phyloP scores from a whole-genome alignment of 768 basidiomycete genomes.

The Macrolepiota dolichaula region DNA sequence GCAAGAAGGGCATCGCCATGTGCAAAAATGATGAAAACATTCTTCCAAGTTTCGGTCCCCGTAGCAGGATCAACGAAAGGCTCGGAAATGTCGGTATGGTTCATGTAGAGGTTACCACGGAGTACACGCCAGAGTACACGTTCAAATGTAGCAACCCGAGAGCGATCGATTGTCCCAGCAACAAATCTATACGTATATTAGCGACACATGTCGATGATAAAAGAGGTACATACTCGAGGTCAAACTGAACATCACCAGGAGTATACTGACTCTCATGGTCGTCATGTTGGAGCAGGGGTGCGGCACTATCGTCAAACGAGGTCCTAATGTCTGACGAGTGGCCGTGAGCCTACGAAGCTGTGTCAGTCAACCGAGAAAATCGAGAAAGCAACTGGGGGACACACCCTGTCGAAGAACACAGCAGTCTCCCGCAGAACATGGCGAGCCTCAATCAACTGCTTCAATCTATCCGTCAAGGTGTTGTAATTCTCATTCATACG shows the following conservation, averaged over 20 bases:
- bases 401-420: constrained; percentile 88
- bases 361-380: constrained; percentile 4
- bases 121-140: constrained; percentile 97
- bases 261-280: constrained; percentile 72
- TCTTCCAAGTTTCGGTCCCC: constrained; percentile 85
- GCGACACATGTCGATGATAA: background rate
- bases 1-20: constrained; percentile 89
- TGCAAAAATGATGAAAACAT: constrained; percentile 99
- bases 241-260: constrained; percentile 57
- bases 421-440: constrained; percentile 94
- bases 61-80: constrained; percentile 88
- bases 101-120: constrained; percentile 98
- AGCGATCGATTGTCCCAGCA: constrained; percentile 92
- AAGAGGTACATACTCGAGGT: constrained; percentile 70
- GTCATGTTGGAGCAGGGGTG: constrained; percentile 88
- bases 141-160: constrained; percentile 90
- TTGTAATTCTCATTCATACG: constrained; percentile 96
- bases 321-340: constrained; percentile 77
- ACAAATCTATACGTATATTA: constrained; percentile 64
- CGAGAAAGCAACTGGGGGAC: constrained; percentile 17
- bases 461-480: constrained; percentile 77
- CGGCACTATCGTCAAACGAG: constrained; percentile 89
- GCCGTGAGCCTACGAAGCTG: constrained; percentile 59
- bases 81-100: constrained; percentile 91
- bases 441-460: constrained; percentile 89